Conservation (phyloP, 176 grass and related monocot species). For the Triticum timopheevii region DNA sequence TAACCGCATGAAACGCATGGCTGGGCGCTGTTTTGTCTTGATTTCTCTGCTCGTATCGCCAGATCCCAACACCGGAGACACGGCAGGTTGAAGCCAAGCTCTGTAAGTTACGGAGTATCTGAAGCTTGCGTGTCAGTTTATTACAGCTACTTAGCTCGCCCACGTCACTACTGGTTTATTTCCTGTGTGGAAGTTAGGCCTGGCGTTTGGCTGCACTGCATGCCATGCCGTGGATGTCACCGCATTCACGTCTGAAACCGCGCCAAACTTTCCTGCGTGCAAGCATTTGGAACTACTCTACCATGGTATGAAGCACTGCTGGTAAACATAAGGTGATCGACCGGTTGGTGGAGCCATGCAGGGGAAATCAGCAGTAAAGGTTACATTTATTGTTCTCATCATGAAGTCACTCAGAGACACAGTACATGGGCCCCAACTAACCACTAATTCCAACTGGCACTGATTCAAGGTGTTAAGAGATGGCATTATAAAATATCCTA, state of each 20-base stretch:
- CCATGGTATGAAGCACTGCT: too few relatives aligned
- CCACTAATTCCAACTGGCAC: slow-evolving; percentile 25
- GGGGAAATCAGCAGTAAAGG: too few relatives aligned
- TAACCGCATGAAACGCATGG: slow-evolving; percentile 20
- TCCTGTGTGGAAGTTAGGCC: background rate
- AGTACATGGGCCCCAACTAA: background rate
- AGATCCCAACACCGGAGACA: background rate
- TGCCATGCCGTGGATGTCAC: too few relatives aligned
- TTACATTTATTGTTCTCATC: too few relatives aligned
- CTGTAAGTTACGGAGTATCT: background rate
- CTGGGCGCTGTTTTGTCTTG: background rate
- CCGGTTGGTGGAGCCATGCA: too few relatives aligned
- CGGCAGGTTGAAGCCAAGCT: background rate
- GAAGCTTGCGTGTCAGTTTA: too few relatives aligned
- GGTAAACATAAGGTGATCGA: too few relatives aligned
- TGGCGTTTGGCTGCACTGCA: too few relatives aligned
- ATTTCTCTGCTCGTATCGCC: background rate
- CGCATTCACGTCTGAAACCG: too few relatives aligned
- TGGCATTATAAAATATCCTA: background rate
- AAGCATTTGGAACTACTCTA: too few relatives aligned
- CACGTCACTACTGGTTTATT: background rate
- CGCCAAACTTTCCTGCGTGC: too few relatives aligned
- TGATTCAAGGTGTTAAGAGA: background rate
- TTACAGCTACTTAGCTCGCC: too few relatives aligned
- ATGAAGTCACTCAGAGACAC: background rate